Base-by-base conservation (phyloP, 352 stramenopile genomes). In the Lagenidium sp. region DNA sequence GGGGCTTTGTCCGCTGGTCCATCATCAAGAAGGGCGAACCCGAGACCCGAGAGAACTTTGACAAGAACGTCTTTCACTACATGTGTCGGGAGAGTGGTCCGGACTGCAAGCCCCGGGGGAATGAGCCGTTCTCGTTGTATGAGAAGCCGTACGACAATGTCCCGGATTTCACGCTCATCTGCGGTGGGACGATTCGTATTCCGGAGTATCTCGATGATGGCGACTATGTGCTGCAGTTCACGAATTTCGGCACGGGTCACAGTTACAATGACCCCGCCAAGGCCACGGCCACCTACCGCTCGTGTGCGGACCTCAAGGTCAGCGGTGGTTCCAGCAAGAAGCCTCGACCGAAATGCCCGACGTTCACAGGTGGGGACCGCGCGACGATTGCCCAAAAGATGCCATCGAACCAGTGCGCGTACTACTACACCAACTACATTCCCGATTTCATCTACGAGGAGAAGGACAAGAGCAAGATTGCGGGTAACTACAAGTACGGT, bases 1-100 rank as follows among this genome's bases (percentile, higher is more conserved):
- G 55, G 15, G 55, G 50, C 41, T 64, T 64, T 41, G 60, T 64
- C 42, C 50, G 50, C 36, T 64, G 55, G 55, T 37, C 55, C 19
- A 48, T 64, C 36, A 44, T 48, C 2, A 50, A 50, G 1, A 24
- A 26, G 1, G 55, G 55, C 2, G 24, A 64, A 22, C n/a, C n/a
- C n/a, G 55, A 64, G 18, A 56, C 50, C 26, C 52, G 49, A 32
- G 40, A 10, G 1, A 11, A 7, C 18, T 63, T 63, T 29, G 50
- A 63, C 45, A 35, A 40, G 4, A 63, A 60, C 45, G 50, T 56
- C 20, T 63, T 63, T 41, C 37, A 42, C 36, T 63, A 60, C 36
- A 52, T 45, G 7, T 63, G 55, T 21, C 55, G 55, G 15, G 55
- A 63, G 28, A 60, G 50, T 0, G 55, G 55, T 1, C 0, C 53